Evolutionary conservation across 2,329 filamentous ascomycete species (phyloP).

Genomic region (Penicillium sp.): DNA sequence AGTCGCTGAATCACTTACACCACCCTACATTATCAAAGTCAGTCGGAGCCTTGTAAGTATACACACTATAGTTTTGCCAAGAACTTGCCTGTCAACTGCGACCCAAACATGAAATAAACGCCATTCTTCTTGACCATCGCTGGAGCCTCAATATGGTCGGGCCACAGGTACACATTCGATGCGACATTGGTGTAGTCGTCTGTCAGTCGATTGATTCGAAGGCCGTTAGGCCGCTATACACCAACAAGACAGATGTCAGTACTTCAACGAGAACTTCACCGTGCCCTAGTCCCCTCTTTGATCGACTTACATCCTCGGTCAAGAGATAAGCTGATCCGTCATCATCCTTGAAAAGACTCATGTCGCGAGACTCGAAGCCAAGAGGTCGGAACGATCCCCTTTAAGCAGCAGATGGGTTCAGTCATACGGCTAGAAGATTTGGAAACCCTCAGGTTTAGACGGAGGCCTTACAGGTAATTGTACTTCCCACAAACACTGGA

Average conservation of each 20-base stretch:
- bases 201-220: neutral
- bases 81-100: conserved; percentile 39
- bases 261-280: no score
- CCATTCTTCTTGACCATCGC: conserved; percentile 56
- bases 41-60: neutral
- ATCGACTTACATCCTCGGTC: conserved; percentile 54
- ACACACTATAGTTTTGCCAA: neutral
- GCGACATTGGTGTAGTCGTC: conserved; percentile 52
- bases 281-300: conserved; percentile 13
- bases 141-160: conserved; percentile 52
- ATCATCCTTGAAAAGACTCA: conserved; percentile 57
- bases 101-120: conserved; percentile 61
- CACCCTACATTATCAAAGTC: neutral
- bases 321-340: conserved; percentile 56
- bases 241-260: neutral
- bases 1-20: neutral
- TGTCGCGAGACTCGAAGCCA: conserved; percentile 51
- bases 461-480: conserved; percentile 29
- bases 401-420: no score
- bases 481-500: conserved; percentile 58
- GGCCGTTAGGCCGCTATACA: neutral
- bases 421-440: no score
- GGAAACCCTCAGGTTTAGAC: no score
- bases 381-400: conserved; percentile 38
- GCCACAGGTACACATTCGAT: conserved; percentile 48